Percentiles rank a stretch among this genome's conserved stretches.
phyloP scores from a whole-genome alignment of 1,139 yeast species.

The Pneumocystis wakefieldiae region DNA sequence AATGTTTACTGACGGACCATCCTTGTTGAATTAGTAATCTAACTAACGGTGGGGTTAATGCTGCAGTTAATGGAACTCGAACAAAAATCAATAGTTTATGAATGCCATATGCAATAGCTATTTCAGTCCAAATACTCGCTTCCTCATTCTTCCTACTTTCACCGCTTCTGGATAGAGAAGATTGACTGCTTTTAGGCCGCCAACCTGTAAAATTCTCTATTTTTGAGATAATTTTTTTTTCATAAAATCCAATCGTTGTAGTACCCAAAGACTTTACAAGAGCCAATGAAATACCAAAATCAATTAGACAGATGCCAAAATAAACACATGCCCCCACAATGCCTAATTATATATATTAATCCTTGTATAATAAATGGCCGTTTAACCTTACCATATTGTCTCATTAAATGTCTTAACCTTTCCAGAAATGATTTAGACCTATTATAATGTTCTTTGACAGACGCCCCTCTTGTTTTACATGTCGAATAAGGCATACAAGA shows the following conservation, averaged over 20 bases:
- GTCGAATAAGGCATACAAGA: background rate
- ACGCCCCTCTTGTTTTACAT: background rate
- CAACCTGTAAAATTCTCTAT: slow-evolving; percentile 33
- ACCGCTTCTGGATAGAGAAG: slow-evolving; percentile 11
- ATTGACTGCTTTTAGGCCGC: slow-evolving; percentile 14
- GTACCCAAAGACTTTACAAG: slow-evolving; percentile 78
- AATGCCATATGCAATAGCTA: slow-evolving; percentile 80
- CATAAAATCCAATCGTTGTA: slow-evolving; percentile 55
- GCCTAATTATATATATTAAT: slow-evolving; percentile 72
- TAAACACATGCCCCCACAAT: slow-evolving; percentile 83
- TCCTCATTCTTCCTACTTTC: slow-evolving; percentile 14
- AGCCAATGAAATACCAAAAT: slow-evolving; percentile 68
- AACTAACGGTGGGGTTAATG: slow-evolving; percentile 74
- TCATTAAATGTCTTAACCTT: background rate
- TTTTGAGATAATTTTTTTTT: slow-evolving; percentile 31
- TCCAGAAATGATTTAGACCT: background rate
- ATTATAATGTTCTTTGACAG: background rate
- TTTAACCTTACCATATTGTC: background rate
- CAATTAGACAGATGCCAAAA: slow-evolving; percentile 50
- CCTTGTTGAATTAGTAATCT: slow-evolving; percentile 11
- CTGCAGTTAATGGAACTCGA: slow-evolving; percentile 81
- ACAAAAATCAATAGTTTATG: slow-evolving; percentile 72
- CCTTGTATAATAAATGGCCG: slow-evolving; percentile 25
- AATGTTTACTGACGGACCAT: background rate
- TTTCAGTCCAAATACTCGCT: slow-evolving; percentile 36